A percentile compares a stretch with the other conserved stretches of the same genome.
These are phyloP conservation scores for Ophiognomonia clavigignenti-juglandacearum DNA, from an alignment of 2,329 filamentous ascomycete species.

Conservation along the genomic window DNA sequence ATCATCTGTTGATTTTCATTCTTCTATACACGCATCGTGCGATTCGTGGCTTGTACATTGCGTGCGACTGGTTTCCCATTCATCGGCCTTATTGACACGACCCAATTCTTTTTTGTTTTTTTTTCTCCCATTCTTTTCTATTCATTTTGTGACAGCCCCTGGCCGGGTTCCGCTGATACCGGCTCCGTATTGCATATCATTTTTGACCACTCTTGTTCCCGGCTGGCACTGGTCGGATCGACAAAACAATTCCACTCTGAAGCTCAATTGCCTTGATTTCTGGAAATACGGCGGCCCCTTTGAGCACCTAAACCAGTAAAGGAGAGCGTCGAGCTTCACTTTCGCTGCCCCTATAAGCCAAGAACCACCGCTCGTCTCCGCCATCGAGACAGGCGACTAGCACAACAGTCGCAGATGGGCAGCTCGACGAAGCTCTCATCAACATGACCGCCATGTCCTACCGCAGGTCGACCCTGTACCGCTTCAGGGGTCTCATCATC, in stretches of 20 bases:
- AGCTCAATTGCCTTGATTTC: background rate
- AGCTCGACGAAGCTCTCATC: background rate
- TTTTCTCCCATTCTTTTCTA: background rate
- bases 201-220: too few species aligned
- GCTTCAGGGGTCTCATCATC: constrained; percentile 11
- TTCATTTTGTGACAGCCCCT: constrained; percentile 10
- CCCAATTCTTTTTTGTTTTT: too few species aligned
- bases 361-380: background rate
- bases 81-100: too few species aligned
- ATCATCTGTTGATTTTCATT: too few species aligned
- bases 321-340: background rate
- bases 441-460: constrained; percentile 15
- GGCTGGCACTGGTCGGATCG: constrained; percentile 5
- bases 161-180: constrained; percentile 13
- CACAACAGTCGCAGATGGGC: constrained; percentile 8
- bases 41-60: too few species aligned
- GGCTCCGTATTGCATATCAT: too few species aligned
- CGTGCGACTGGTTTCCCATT: too few species aligned
- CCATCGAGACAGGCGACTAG: background rate
- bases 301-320: background rate
- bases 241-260: background rate
- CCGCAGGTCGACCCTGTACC: constrained; percentile 14
- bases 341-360: background rate
- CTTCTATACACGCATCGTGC: too few species aligned
- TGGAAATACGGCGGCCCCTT: background rate